Evolutionary conservation across 129 eudicot genomes (phyloP).

Genomic region (Logfia minima): DNA sequence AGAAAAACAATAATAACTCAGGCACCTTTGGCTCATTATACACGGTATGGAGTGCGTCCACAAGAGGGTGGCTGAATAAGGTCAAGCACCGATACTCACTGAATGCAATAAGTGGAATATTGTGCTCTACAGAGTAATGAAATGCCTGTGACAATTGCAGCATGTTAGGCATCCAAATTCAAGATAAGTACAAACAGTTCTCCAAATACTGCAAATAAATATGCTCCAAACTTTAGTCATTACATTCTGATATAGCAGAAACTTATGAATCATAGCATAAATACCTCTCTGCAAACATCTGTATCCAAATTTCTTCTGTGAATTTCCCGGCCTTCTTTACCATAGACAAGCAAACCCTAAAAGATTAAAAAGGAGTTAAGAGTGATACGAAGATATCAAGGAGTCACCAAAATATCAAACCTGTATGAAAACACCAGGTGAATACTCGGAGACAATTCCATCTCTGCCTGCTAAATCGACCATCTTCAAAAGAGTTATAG

Average conservation of each 20-base stretch:
- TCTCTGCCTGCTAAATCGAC: slow-evolving; percentile 79
- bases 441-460: slow-evolving; percentile 71
- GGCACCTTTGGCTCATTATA: slow-evolving; percentile 90
- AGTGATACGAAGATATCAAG: slow-evolving; percentile 7
- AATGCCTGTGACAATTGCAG: slow-evolving; percentile 60
- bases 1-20: slow-evolving; percentile 10
- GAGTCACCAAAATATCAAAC: slow-evolving; percentile 30
- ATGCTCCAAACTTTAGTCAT: slow-evolving; percentile 10
- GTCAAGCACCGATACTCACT: slow-evolving; percentile 86
- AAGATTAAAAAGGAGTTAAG: slow-evolving; percentile 16
- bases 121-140: slow-evolving; percentile 64
- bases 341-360: slow-evolving; percentile 97
- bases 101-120: slow-evolving; percentile 87
- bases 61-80: slow-evolving; percentile 76
- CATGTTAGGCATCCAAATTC: slow-evolving; percentile 14
- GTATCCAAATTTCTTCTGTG: slow-evolving; percentile 67
- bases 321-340: slow-evolving; percentile 84
- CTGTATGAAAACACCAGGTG: slow-evolving; percentile 95
- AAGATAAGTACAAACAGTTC: background rate
- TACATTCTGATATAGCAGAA: slow-evolving; percentile 3
- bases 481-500: slow-evolving; percentile 54
- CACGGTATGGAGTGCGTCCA: slow-evolving; percentile 79
- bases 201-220: background rate
- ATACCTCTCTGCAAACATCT: slow-evolving; percentile 76
- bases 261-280: background rate